Evolutionary conservation across 768 basidiomycete genomes (phyloP).

Genomic region (Dioszegia aurantiaca): DNA sequence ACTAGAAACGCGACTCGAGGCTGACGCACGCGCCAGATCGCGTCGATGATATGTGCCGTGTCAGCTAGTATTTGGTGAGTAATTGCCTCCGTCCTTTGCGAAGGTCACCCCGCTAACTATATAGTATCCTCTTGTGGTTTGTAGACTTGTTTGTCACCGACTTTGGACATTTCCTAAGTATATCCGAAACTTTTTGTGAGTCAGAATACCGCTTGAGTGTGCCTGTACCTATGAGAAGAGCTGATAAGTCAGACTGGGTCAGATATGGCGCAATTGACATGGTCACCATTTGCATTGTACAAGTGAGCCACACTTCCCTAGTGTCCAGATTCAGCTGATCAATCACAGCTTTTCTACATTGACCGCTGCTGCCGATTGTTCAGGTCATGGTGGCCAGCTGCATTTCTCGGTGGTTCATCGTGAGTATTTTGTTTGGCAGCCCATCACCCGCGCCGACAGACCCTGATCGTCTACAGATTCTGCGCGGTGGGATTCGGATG

Average conservation of each 20-base stretch:
- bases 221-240: too few relatives aligned
- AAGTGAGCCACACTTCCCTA: neutral
- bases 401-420: neutral
- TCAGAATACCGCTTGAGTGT: too few relatives aligned
- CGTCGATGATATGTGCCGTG: neutral
- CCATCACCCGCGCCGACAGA: neutral
- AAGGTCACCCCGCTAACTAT: neutral
- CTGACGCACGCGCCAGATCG: neutral
- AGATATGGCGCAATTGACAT: neutral
- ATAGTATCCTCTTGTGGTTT: slow-evolving; percentile 1
- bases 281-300: neutral
- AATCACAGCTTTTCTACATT: neutral
- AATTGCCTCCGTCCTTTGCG: too few relatives aligned
- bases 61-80: slow-evolving; percentile 1
- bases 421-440: neutral
- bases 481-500: neutral
- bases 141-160: neutral
- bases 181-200: neutral
- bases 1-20: too few relatives aligned
- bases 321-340: neutral
- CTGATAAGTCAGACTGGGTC: neutral
- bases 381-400: neutral
- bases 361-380: neutral
- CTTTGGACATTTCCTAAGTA: neutral
- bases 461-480: neutral